Evolutionary conservation across 331 rosid genomes (phyloP).

Genomic region (Spiraea crenata): DNA sequence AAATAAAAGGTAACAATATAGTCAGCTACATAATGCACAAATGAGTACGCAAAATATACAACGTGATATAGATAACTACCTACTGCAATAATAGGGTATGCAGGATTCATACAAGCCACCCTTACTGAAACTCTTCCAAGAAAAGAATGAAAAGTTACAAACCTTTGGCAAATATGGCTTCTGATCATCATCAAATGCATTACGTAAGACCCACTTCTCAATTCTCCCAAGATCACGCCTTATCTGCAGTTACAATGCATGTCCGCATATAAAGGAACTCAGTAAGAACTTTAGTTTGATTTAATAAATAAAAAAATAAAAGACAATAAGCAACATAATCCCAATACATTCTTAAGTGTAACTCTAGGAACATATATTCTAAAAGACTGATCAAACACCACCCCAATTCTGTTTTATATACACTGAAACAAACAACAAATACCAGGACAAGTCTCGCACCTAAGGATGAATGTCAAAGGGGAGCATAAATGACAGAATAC

Average conservation of each 20-base stretch:
- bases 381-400: slow-evolving; percentile 2
- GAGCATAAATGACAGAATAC: background rate
- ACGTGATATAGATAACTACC: too few species aligned
- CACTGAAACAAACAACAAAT: slow-evolving; percentile 1
- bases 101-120: background rate
- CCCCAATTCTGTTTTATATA: background rate
- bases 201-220: slow-evolving; percentile 93
- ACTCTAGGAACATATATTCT: slow-evolving; percentile 1
- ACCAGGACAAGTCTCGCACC: background rate
- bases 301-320: background rate
- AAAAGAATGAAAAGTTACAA: slow-evolving; percentile 16
- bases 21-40: background rate
- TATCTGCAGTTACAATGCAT: slow-evolving; percentile 33
- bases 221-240: slow-evolving; percentile 73
- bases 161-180: slow-evolving; percentile 93
- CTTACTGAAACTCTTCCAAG: background rate
- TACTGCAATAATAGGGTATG: too few species aligned
- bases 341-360: background rate
- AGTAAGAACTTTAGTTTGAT: background rate
- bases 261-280: slow-evolving; percentile 1
- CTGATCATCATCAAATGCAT: slow-evolving; percentile 85
- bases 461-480: background rate
- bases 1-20: background rate
- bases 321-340: background rate
- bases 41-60: too few species aligned